These are phyloP conservation scores for Tylopilus sp. DNA, from an alignment of 1,284 basidiomycete genomes.

Conservation along the genomic window DNA sequence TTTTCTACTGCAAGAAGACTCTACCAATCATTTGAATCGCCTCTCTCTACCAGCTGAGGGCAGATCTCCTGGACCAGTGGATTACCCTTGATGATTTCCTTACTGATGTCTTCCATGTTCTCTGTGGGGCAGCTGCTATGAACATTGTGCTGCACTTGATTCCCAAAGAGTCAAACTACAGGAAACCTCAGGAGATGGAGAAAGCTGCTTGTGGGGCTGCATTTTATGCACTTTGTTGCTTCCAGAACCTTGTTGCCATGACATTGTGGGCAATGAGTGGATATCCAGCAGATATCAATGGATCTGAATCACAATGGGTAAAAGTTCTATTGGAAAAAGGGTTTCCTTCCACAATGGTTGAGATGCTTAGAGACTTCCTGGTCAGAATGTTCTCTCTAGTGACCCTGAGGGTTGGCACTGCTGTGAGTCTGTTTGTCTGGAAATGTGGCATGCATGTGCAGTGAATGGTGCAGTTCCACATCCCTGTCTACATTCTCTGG, in stretches of 20 bases:
- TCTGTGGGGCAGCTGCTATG: too few species aligned
- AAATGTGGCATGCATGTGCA: not conserved
- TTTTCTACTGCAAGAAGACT: too few species aligned
- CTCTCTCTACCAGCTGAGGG: too few species aligned
- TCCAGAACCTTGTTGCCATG: constrained; percentile 5
- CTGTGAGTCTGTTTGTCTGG: not conserved
- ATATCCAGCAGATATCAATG: not conserved
- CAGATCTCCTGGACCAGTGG: too few species aligned
- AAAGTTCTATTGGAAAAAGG: constrained; percentile 1
- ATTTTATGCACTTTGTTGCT: not conserved
- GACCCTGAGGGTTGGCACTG: too few species aligned
- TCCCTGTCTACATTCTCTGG: constrained; percentile 1
- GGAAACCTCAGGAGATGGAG: not conserved
- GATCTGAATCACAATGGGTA: not conserved
- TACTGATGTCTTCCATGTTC: too few species aligned
- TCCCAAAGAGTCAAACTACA: not conserved
- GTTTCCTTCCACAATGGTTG: constrained; percentile 5
- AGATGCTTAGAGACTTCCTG: constrained; percentile 9
- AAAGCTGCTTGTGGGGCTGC: constrained; percentile 1
- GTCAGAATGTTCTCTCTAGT: not conserved
- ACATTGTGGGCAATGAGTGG: constrained; percentile 1
- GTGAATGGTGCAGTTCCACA: not conserved
- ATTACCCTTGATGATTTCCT: too few species aligned
- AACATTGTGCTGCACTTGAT: too few species aligned
- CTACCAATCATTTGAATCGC: too few species aligned